Evolutionary conservation across 2,329 filamentous ascomycete genomes (phyloP), one percentile per base, ranked within the genome.

Genomic region (Ceratocystis papillata): DNA sequence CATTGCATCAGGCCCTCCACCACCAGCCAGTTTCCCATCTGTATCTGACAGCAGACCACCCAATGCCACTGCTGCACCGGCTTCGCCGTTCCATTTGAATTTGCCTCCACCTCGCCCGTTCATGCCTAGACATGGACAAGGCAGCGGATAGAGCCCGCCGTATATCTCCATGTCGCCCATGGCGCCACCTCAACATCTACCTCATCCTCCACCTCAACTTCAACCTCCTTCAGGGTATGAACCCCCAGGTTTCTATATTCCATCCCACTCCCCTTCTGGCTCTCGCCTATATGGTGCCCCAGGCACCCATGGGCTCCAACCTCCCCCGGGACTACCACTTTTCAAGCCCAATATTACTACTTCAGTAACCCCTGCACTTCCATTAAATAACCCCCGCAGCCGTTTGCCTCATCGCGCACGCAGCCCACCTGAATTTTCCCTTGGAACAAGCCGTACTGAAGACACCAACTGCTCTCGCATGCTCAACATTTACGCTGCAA

Each of bases 61-160:
- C 5, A 37, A n/a, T 59, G 7, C 55, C 28, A n/a, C 55, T 37
- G 55, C 20, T 37, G n/a, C 4, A n/a, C 20, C 55, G 33, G 55
- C 8, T 20, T 30, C 55, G 17, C 28, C 55, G 8, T 59, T 59
- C 22, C 25, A 59, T 59, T 30, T 37, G 2, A 59, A 59, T 25
- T 33, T 59, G 30, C 55, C 55, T 20, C 25, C 55, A n/a, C 55
- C 30, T 59, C 55, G 55, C 55, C 55, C 15, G 30, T 37, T 59
- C 33, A 37, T 59, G 20, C 28, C 28, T 15, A 59, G 55, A 59
- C 55, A 59, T 59, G 55, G 55, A 59, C 55, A 59, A 59, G 30
- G 55, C 55, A 59, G 55, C 55, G 55, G 55, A 59, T 59, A 59
- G 55, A 59, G 55, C 55, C 55, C 55, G 55, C 30, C 55, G 55